Evolutionary conservation across 1,284 basidiomycete genomes (phyloP), one percentile per base, ranked within the genome.

Genomic region (Puccinia triticina): DNA sequence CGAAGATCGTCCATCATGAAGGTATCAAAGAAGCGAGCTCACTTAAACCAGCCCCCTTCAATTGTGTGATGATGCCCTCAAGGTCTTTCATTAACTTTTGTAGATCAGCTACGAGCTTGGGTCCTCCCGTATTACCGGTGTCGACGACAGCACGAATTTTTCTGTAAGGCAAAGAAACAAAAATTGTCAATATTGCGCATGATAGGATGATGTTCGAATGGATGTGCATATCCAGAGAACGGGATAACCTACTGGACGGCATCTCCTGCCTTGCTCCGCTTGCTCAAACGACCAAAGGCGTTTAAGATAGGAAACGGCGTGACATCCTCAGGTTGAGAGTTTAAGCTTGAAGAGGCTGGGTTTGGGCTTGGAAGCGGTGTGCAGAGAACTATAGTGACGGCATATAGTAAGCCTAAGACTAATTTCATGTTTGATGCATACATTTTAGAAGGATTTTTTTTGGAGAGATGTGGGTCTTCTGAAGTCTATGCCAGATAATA

Each of bases 21-120:
- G 29, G 26, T 1, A 16, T 29, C 26, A 10, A 34, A 61, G n/a
- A 61, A 34, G 32, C 11, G 14, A 29, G 29, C 64, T 66, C 64
- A 66, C 64, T 23, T 12, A 66, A 40, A 16, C 64, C 64, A 21
- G 64, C 64, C 18, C 37, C 37, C 64, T 66, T 66, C 64, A 66
- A 43, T 66, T 66, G 64, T 16, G 14, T 43, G 18, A 66, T 16
- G 12, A 66, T 66, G 1, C 23, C 37, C 34, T 43, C 37, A 32
- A 66, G 1, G 16, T 66, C 64, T 66, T 66, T 66, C 43, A 43
- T 34, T 21, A 66, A 16, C 7, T 66, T 66, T 37, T 40, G 64
- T 2, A 66, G 29, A 66, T 66, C 64, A 23, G 18, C 14, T 4
- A 66, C 4, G 8, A 66, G 64, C 37, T 66, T 66, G 40, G 64